A percentile compares a stretch with the other conserved stretches of the same genome.
phyloP scores from a whole-genome alignment of 306 rosid species.

The Acacia confusa region DNA sequence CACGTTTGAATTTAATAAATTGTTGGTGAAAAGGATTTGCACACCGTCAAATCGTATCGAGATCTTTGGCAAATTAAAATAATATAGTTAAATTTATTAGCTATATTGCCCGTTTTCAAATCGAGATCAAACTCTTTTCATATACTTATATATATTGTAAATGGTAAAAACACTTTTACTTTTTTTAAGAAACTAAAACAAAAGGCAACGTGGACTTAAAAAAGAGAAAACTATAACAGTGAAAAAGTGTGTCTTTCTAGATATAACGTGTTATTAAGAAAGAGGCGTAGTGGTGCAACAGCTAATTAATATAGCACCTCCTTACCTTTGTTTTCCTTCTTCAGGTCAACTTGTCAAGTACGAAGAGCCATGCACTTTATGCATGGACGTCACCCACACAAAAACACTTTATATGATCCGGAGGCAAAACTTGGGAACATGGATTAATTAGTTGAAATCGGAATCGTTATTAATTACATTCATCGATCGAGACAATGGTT shows the following conservation, averaged over 20 bases:
- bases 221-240: neutral
- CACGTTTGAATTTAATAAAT: neutral
- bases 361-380: slow-evolving; percentile 13
- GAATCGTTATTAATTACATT: too few relatives aligned
- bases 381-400: neutral
- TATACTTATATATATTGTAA: too few relatives aligned
- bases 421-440: neutral
- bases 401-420: too few relatives aligned
- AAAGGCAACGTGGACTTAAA: neutral
- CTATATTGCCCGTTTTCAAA: too few relatives aligned
- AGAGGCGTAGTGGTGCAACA: neutral
- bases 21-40: neutral
- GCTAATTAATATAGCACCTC: neutral
- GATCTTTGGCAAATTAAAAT: neutral
- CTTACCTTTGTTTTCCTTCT: neutral
- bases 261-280: neutral
- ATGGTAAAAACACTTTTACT: too few relatives aligned
- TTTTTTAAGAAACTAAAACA: too few relatives aligned
- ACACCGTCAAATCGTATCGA: neutral
- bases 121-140: too few relatives aligned
- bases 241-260: neutral
- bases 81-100: too few relatives aligned
- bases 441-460: too few relatives aligned
- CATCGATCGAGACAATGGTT: too few relatives aligned
- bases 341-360: neutral